phyloP scores from a whole-genome alignment of 805 yeast species.

The Dipodascopsis uninucleata region DNA sequence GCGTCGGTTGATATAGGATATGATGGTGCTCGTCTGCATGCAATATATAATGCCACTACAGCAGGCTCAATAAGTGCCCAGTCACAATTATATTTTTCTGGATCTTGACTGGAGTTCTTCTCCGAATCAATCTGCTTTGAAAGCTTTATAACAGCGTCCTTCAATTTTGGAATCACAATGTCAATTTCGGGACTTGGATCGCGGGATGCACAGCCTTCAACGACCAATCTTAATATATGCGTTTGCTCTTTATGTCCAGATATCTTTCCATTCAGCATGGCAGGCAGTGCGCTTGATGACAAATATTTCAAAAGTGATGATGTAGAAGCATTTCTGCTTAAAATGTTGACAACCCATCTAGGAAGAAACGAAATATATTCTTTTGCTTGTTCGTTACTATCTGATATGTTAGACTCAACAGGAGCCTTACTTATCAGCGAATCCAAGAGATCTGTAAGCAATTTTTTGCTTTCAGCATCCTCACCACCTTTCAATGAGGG shows the following conservation, averaged over 20 bases:
- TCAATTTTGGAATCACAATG: constrained; percentile 18
- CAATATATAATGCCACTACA: constrained; percentile 14
- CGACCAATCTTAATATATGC: constrained; percentile 18
- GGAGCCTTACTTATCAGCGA: constrained; percentile 16
- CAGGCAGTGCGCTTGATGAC: constrained; percentile 15
- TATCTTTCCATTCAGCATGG: constrained; percentile 9
- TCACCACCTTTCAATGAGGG: constrained; percentile 7
- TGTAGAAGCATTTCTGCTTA: constrained; percentile 15
- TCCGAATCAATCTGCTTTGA: neutral
- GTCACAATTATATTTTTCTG: constrained; percentile 2
- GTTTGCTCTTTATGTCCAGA: neutral
- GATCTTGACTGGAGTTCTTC: neutral
- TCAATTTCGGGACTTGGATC: constrained; percentile 21
- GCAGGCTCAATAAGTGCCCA: constrained; percentile 24
- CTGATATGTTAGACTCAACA: neutral
- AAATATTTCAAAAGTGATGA: constrained; percentile 15
- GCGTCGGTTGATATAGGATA: constrained; percentile 23
- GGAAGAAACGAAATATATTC: constrained; percentile 11
- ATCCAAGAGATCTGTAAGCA: constrained; percentile 13
- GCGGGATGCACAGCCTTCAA: constrained; percentile 17
- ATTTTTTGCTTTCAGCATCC: constrained; percentile 1
- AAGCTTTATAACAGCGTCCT: constrained; percentile 7
- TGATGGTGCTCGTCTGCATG: constrained; percentile 13
- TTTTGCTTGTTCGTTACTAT: constrained; percentile 2
- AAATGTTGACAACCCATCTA: constrained; percentile 15